Evolutionary conservation across 345 rosid species (phyloP), one percentile per base, ranked within the genome.

Genomic region (Salix arbutifolia): DNA sequence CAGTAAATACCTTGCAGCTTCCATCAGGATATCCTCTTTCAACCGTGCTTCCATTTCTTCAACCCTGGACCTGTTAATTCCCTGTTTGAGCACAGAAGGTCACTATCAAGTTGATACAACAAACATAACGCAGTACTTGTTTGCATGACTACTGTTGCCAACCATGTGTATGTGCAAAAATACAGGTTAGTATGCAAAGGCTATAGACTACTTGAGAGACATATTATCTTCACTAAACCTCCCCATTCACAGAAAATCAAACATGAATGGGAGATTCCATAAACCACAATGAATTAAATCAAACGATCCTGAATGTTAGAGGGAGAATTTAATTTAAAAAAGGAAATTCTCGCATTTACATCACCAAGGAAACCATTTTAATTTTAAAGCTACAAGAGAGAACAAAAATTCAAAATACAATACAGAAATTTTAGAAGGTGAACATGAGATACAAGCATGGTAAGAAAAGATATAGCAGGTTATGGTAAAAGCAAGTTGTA

Each of bases 11-110:
- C 99, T 91, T 71, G 94, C 85, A 65, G 99, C 98, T 79, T 96
- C 99, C 85, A 85, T 76, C 80, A 96, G 79, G 70, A 96, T 91
- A 84, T 96, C 99, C 83, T 91, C 93, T 85, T 93, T 93, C 62
- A 96, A 79, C 70, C 97, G 90, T 77, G 89, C 91, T 86, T 93
- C 98, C 99, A 96, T 96, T 86, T 91, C 93, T 82, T 96, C 98
- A 85, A 93, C 93, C 83, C 99, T 87, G 67, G 77, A 84, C 84
- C 99, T 85, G 83, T 93, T 90, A 83, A 93, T 96, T 76, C 98
- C 99, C 99, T 96, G 74, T 65, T 40, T 76, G 38, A 78, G 81
- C n/a, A 70, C 37, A 74, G 70, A 80, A 71, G 74, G 44, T 61
- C 33, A 74, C 67, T 35, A 31, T 65, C 66, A 66, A 46, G 53